A percentile compares a stretch with the other conserved stretches of the same genome.
Conservation (phyloP, 345 rosid genomes). For the Pseudoturritis turrita region DNA sequence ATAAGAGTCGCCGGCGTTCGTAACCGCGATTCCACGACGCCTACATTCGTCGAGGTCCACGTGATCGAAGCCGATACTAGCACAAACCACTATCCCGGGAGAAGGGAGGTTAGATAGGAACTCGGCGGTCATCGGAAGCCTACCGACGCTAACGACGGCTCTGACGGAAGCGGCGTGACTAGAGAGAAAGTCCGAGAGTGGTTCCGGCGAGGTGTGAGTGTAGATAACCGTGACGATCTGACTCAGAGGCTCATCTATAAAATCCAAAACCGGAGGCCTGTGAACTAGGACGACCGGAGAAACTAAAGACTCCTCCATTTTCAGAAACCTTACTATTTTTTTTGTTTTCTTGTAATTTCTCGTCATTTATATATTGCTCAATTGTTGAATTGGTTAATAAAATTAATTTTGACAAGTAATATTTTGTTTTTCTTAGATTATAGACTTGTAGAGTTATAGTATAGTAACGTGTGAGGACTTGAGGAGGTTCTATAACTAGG, state of each 20-base stretch:
- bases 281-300: background rate
- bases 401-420: background rate
- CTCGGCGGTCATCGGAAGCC: constrained; percentile 21
- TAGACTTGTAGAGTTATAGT: background rate
- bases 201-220: constrained; percentile 22
- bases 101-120: constrained; percentile 37
- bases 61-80: constrained; percentile 49
- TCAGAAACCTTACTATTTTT: background rate
- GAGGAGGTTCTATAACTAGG: background rate
- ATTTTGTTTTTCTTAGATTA: background rate
- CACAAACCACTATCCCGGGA: constrained; percentile 36
- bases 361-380: background rate
- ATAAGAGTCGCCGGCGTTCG: constrained; percentile 36
- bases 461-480: background rate
- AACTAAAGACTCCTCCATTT: background rate
- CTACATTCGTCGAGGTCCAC: constrained; percentile 47
- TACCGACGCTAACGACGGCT: constrained; percentile 38
- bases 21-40: constrained; percentile 40
- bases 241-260: background rate
- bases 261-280: background rate
- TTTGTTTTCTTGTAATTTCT: background rate
- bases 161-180: constrained; percentile 25
- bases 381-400: background rate
- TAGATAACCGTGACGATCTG: background rate
- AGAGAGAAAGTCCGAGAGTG: constrained; percentile 31